Conservation (phyloP, 345 rosid species). For the Boechera stricta region DNA sequence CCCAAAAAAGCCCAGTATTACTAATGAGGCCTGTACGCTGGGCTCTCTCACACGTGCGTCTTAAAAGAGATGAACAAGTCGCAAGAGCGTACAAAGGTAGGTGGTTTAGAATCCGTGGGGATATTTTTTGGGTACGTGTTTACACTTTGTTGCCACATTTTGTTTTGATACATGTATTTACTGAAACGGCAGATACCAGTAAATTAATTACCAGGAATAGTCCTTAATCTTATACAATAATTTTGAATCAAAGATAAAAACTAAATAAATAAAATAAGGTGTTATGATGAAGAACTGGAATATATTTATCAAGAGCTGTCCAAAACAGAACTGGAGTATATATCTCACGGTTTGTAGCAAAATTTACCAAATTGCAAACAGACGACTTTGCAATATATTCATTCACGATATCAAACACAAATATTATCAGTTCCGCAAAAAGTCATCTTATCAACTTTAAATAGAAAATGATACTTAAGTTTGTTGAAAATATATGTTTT, state of each 20-base stretch:
- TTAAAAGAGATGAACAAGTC: neutral
- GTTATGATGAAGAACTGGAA: neutral
- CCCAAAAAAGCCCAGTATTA: neutral
- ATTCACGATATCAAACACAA: neutral
- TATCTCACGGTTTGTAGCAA: neutral
- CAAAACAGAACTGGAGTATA: neutral
- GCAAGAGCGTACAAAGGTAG: neutral
- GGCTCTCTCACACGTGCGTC: neutral
- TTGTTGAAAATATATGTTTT: neutral
- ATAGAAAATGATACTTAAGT: neutral
- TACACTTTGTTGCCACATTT: neutral
- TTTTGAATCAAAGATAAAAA: neutral
- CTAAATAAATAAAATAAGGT: neutral
- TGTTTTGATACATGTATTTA: neutral
- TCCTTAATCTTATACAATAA: neutral
- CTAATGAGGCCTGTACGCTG: neutral
- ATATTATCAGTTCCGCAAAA: too few species aligned
- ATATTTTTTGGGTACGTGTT: neutral
- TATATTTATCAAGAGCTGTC: neutral
- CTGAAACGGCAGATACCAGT: neutral
- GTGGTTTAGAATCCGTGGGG: neutral
- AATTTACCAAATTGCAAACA: neutral
- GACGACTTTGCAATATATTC: slow-evolving; percentile 3
- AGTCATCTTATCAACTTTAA: neutral
- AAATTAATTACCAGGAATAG: neutral